These are phyloP conservation scores for Solanum acaule DNA, from an alignment of 257 asterid species.

Conservation along the genomic window DNA sequence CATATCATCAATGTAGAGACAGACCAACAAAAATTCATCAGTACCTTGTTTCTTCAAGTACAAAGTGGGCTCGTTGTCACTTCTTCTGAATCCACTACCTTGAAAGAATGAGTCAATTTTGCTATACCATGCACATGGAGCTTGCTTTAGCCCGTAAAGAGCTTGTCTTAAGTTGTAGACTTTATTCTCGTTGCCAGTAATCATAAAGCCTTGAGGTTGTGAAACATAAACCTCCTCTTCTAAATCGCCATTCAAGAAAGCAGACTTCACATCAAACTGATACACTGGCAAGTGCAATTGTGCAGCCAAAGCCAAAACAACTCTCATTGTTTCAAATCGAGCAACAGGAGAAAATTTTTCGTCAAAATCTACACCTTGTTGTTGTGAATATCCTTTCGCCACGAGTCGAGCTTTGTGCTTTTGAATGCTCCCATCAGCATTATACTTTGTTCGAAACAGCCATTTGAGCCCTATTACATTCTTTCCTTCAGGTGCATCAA, in stretches of 20 bases:
- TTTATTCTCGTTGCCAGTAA: background rate
- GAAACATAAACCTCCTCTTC: background rate
- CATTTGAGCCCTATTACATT: background rate
- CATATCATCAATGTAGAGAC: background rate
- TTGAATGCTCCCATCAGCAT: background rate
- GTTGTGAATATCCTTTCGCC: background rate
- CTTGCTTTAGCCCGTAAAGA: background rate
- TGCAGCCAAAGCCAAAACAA: background rate
- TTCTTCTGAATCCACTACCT: background rate
- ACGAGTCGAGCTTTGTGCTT: background rate
- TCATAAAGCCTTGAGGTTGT: background rate
- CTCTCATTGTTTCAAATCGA: background rate
- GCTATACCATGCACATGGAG: background rate
- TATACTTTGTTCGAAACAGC: background rate
- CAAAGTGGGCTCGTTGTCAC: background rate
- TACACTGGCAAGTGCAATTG: no score
- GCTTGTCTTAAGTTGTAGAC: background rate
- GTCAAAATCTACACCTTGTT: background rate
- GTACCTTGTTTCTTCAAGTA: slow-evolving; percentile 1
- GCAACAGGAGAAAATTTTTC: background rate
- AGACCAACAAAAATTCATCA: background rate
- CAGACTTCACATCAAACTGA: no score
- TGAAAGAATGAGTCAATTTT: background rate
- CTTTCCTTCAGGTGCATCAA: background rate
- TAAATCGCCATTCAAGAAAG: no score